phyloP scores from a whole-genome alignment of 148 eudicot species.

The Tetragonia tetragonoides region DNA sequence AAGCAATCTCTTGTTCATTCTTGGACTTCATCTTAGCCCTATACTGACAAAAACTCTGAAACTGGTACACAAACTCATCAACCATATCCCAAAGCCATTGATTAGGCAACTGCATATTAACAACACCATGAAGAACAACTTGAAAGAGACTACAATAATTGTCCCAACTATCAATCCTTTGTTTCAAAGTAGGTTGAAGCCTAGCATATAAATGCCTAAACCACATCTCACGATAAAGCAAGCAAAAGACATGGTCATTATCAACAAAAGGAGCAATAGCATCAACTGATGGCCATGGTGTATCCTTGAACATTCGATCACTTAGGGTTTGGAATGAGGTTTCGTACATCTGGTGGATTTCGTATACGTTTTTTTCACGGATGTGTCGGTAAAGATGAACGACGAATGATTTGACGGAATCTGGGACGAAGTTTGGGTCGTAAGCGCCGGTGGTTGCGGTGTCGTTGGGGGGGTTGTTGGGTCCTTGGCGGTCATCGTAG shows the following conservation, averaged over 20 bases:
- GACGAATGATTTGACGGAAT: slow-evolving; percentile 89
- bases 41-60: slow-evolving; percentile 93
- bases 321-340: slow-evolving; percentile 75
- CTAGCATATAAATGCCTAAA: slow-evolving; percentile 83
- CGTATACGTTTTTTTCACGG: slow-evolving; percentile 91
- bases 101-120: slow-evolving; percentile 93
- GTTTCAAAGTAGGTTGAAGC: slow-evolving; percentile 56
- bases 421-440: slow-evolving; percentile 92
- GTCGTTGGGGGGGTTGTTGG: slow-evolving; percentile 18
- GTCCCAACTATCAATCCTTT: slow-evolving; percentile 87
- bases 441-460: slow-evolving; percentile 26
- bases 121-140: slow-evolving; percentile 71
- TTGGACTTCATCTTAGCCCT: slow-evolving; percentile 94
- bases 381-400: slow-evolving; percentile 90
- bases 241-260: slow-evolving; percentile 89
- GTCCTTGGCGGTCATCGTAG: slow-evolving; percentile 39
- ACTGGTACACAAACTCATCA: slow-evolving; percentile 96
- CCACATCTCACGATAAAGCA: slow-evolving; percentile 96
- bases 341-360: slow-evolving; percentile 98
- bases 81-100: slow-evolving; percentile 99
- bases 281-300: slow-evolving; percentile 92
- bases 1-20: slow-evolving; percentile 81
- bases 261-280: slow-evolving; percentile 79
- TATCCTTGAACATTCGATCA: slow-evolving; percentile 81
- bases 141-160: slow-evolving; percentile 76